phyloP scores from a whole-genome alignment of 345 rosid genomes.

The Dipteronia dyeriana region DNA sequence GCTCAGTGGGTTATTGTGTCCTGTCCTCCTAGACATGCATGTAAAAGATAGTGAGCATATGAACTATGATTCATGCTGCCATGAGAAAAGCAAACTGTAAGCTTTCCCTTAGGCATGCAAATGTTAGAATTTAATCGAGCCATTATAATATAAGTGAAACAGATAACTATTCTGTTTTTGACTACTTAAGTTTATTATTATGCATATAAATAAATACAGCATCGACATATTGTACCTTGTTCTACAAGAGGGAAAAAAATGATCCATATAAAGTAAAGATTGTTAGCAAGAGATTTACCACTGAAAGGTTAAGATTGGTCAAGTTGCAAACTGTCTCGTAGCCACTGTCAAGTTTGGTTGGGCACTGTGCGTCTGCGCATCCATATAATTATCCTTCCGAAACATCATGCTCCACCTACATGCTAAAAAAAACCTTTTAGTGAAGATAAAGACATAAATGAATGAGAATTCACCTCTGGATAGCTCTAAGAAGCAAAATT shows the following conservation, averaged over 20 bases:
- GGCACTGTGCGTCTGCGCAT: not conserved
- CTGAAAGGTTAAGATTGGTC: not conserved
- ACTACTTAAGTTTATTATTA: not conserved
- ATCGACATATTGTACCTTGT: not conserved
- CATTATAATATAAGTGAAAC: not conserved
- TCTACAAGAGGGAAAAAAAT: not conserved
- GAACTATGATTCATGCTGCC: not conserved
- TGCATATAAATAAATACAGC: not conserved
- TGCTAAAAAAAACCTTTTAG: not conserved
- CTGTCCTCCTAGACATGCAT: not conserved
- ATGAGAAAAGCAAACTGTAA: conserved; percentile 1
- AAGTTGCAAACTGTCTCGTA: not conserved
- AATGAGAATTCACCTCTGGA: conserved; percentile 1
- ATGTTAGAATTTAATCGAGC: not conserved
- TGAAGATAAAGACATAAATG: not conserved
- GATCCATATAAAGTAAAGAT: not conserved
- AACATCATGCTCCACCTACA: not conserved
- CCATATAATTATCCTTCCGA: not conserved
- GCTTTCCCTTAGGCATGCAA: not conserved
- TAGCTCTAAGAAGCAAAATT: not conserved
- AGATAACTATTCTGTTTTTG: not conserved
- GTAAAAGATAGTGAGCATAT: not conserved
- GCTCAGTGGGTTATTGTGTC: not conserved
- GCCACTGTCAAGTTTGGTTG: not conserved
- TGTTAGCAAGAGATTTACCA: not conserved